Percentiles rank a stretch among this genome's conserved stretches.
These are phyloP conservation scores for Vickermania ingenoplastis DNA, from an alignment of 208 protist genomes.

Conservation along the genomic window DNA sequence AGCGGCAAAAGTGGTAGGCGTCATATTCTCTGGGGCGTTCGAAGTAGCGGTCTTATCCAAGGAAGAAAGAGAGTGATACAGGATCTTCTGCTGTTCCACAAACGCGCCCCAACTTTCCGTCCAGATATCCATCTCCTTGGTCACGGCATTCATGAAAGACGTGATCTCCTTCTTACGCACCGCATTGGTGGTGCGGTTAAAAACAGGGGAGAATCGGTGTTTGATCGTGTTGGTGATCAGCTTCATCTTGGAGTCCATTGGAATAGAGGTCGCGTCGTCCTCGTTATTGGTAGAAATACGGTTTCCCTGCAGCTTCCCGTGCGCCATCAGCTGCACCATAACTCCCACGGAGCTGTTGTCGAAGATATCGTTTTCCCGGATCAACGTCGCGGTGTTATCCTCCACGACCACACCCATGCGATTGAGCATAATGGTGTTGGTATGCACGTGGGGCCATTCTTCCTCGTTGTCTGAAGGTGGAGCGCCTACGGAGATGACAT, in stretches of 20 bases:
- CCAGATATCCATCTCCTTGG: background rate
- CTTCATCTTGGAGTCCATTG: conserved; percentile 40
- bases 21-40: background rate
- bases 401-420: conserved; percentile 32
- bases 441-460: conserved; percentile 16
- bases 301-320: conserved; percentile 53
- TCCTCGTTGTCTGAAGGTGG: background rate
- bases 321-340: conserved; percentile 21
- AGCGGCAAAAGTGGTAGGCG: background rate
- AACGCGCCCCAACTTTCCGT: background rate
- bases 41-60: background rate
- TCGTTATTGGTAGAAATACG: conserved; percentile 54
- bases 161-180: background rate
- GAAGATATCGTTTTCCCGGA: conserved; percentile 69
- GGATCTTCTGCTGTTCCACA: background rate
- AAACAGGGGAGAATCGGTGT: conserved; percentile 84
- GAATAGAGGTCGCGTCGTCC: conserved; percentile 45
- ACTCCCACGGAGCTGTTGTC: conserved; percentile 62
- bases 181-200: conserved; percentile 36
- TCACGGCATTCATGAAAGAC: background rate
- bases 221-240: conserved; percentile 54
- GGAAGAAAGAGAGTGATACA: background rate
- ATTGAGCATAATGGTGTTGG: conserved; percentile 65
- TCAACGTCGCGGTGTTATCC: conserved; percentile 21
- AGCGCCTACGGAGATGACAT: conserved; percentile 7